Evolutionary conservation across 2,329 filamentous ascomycete species (phyloP).

Genomic region (Fusarium robinianum): DNA sequence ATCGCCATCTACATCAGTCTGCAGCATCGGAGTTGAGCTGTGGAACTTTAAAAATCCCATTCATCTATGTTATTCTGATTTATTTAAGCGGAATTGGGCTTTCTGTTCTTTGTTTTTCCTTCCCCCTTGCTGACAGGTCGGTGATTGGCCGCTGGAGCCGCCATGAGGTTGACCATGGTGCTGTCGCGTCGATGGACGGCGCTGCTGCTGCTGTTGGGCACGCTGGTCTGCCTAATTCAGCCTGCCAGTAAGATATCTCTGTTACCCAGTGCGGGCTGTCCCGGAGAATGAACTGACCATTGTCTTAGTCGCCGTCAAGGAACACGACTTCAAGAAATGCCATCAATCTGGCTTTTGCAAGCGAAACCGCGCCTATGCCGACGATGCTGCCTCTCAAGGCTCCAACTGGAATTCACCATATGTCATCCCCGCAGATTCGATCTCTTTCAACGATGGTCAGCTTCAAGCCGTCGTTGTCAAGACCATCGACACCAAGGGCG

Average conservation of each 20-base stretch:
- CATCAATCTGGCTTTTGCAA: constrained; percentile 96
- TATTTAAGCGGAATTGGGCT: neutral
- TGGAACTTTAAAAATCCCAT: constrained; percentile 7
- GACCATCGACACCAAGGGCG: constrained; percentile 63
- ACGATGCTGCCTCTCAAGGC: constrained; percentile 68
- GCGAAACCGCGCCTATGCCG: constrained; percentile 88
- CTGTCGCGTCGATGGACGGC: constrained; percentile 67
- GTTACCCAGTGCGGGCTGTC: neutral
- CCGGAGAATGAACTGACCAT: constrained; percentile 22
- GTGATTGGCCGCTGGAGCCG: constrained; percentile 29
- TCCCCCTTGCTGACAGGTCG: constrained; percentile 13
- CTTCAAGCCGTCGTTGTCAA: constrained; percentile 84
- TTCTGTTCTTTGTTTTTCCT: constrained; percentile 12
- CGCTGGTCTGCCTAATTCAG: constrained; percentile 63
- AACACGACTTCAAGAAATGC: constrained; percentile 97
- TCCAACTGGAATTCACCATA: constrained; percentile 81
- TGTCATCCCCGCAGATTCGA: constrained; percentile 69
- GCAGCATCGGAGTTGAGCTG: constrained; percentile 9
- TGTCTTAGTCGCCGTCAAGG: constrained; percentile 77
- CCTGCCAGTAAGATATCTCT: constrained; percentile 62
- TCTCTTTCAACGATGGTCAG: constrained; percentile 78
- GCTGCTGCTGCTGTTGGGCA: constrained; percentile 62
- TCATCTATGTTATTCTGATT: constrained; percentile 8
- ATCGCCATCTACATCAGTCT: constrained; percentile 8
- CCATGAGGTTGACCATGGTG: constrained; percentile 57